A percentile compares a stretch with the other conserved stretches of the same genome.
phyloP scores from a whole-genome alignment of 176 grass and related monocot genomes.

The Aegilops speltoides region DNA sequence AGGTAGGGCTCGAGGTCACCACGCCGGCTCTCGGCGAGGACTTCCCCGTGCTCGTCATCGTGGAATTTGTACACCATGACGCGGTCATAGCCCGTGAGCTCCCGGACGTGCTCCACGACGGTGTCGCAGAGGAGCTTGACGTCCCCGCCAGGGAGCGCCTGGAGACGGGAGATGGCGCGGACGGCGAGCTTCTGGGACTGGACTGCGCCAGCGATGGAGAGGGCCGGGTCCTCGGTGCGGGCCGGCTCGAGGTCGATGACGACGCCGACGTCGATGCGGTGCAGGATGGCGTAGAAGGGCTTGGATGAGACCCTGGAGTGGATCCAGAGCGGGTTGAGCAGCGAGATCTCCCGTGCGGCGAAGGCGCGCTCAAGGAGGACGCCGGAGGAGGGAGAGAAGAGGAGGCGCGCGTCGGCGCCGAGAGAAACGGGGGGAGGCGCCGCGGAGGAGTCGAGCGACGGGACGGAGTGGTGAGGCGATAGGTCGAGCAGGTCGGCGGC shows the following conservation, averaged over 20 bases:
- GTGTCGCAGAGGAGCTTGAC: slow-evolving; percentile 81
- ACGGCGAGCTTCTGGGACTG: slow-evolving; percentile 97
- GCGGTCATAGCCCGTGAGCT: slow-evolving; percentile 92
- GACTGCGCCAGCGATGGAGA: slow-evolving; percentile 78
- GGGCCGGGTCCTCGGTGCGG: slow-evolving; percentile 67
- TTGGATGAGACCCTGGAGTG: slow-evolving; percentile 77
- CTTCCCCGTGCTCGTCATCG: slow-evolving; percentile 95
- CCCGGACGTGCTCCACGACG: slow-evolving; percentile 73
- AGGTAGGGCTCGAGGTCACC: slow-evolving; percentile 85
- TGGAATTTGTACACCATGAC: slow-evolving; percentile 99
- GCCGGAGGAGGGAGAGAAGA: slow-evolving; percentile 64
- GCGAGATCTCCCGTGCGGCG: slow-evolving; percentile 78
- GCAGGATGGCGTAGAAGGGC: slow-evolving; percentile 94
- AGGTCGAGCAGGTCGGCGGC: slow-evolving; percentile 82
- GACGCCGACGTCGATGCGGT: slow-evolving; percentile 86
- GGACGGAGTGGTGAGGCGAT: slow-evolving; percentile 81
- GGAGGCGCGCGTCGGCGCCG: slow-evolving; percentile 74
- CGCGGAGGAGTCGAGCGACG: slow-evolving; percentile 57
- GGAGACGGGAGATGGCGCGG: slow-evolving; percentile 87
- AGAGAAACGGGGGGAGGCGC: slow-evolving; percentile 46
- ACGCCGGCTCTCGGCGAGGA: slow-evolving; percentile 72
- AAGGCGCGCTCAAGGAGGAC: slow-evolving; percentile 66
- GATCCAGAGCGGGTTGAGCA: slow-evolving; percentile 91
- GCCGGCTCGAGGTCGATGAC: slow-evolving; percentile 88
- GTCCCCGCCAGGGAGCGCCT: slow-evolving; percentile 81